Evolutionary conservation across 495 filamentous ascomycete species (phyloP).

Genomic region (Talaromyces adpressus): DNA sequence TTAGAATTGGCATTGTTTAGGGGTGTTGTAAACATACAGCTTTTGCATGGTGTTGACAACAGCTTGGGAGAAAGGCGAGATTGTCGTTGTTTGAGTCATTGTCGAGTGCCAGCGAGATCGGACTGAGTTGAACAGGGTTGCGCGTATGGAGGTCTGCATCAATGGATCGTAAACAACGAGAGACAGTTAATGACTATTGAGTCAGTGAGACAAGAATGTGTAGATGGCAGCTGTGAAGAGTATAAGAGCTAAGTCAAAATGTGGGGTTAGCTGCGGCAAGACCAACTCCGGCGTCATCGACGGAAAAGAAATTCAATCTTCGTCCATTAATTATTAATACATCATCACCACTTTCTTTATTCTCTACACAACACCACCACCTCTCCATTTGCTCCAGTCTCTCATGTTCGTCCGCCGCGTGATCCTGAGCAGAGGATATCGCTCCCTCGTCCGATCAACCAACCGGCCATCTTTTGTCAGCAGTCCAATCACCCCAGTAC

Average conservation of each 20-base stretch:
- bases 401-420: constrained; percentile 10
- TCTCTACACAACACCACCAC: neutral
- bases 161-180: neutral
- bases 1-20: constrained; percentile 9
- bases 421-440: constrained; percentile 38
- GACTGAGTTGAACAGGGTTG: neutral
- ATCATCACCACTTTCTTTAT: neutral
- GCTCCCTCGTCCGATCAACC: constrained; percentile 26
- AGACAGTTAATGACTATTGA: neutral
- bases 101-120: constrained; percentile 21
- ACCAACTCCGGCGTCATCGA: constrained; percentile 7
- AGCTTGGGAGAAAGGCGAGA: constrained; percentile 63
- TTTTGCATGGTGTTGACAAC: constrained; percentile 76
- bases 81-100: constrained; percentile 21
- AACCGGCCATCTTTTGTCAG: constrained; percentile 17
- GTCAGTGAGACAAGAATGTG: neutral
- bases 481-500: neutral
- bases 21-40: constrained; percentile 50
- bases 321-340: neutral
- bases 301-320: neutral
- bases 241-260: neutral
- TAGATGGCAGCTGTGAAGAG: neutral
- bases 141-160: neutral
- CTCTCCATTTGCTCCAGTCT: neutral
- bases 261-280: constrained; percentile 3